Conservation (phyloP, 805 yeast genomes). For the Candida maltosa region DNA sequence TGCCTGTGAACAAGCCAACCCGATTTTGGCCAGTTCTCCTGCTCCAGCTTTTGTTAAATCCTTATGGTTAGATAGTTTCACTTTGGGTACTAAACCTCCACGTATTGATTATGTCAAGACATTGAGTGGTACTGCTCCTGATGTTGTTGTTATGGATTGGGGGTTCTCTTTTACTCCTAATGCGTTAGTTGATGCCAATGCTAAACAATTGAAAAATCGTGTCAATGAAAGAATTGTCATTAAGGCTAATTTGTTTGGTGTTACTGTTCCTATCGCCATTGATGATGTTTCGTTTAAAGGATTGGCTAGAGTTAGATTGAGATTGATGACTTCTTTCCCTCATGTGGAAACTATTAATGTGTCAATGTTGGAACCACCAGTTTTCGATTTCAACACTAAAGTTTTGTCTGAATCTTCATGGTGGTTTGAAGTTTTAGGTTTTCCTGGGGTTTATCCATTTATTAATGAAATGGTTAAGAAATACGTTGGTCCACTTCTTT, state of each 20-base stretch:
- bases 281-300: slow-evolving; percentile 78
- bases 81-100: slow-evolving; percentile 94
- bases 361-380: slow-evolving; percentile 81
- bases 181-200: slow-evolving; percentile 76
- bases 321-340: slow-evolving; percentile 89
- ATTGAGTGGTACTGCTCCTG: slow-evolving; percentile 83
- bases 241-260: slow-evolving; percentile 78
- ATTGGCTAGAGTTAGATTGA: slow-evolving; percentile 73
- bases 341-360: slow-evolving; percentile 89
- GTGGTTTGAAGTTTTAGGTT: slow-evolving; percentile 79
- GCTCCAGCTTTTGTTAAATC: slow-evolving; percentile 80
- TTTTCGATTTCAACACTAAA: slow-evolving; percentile 78
- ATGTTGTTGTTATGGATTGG: slow-evolving; percentile 98
- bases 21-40: slow-evolving; percentile 72
- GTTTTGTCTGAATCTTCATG: slow-evolving; percentile 76
- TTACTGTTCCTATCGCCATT: slow-evolving; percentile 75
- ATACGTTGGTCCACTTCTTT: slow-evolving; percentile 84
- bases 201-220: slow-evolving; percentile 77
- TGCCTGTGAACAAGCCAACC: slow-evolving; percentile 82
- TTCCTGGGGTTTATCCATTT: slow-evolving; percentile 85
- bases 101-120: slow-evolving; percentile 89
- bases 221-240: slow-evolving; percentile 80
- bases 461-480: slow-evolving; percentile 83
- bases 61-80: slow-evolving; percentile 82
- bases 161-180: slow-evolving; percentile 90